These are phyloP conservation scores for Naganishia cerealis DNA, from an alignment of 1,284 basidiomycete species.

Conservation along the genomic window DNA sequence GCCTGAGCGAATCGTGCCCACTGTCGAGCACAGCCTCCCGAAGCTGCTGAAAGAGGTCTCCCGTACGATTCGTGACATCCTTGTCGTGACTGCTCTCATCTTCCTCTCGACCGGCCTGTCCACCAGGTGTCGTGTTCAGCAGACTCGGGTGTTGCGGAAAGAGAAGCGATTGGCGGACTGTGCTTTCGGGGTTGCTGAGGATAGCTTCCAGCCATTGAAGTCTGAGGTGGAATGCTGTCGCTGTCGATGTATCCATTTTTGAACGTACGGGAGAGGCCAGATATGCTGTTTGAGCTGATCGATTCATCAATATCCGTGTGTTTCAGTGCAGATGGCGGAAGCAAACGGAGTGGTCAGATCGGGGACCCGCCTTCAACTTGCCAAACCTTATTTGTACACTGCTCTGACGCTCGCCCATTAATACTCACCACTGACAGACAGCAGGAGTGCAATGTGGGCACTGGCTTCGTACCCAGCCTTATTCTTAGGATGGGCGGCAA, in stretches of 20 bases:
- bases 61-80: slow-evolving; percentile 11
- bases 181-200: slow-evolving; percentile 4
- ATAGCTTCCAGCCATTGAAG: slow-evolving; percentile 26
- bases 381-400: not conserved
- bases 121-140: not conserved
- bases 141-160: not conserved
- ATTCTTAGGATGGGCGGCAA: not conserved
- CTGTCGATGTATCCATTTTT: slow-evolving; percentile 14
- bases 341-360: slow-evolving; percentile 9
- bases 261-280: not conserved
- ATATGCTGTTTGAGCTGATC: too few species aligned
- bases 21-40: slow-evolving; percentile 2
- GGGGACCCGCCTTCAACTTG: slow-evolving; percentile 4
- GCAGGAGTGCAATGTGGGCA: too few species aligned
- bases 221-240: slow-evolving; percentile 25
- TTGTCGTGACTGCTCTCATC: not conserved
- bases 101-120: not conserved
- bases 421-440: too few species aligned
- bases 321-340: slow-evolving; percentile 5
- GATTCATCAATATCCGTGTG: not conserved
- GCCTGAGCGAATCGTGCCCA: slow-evolving; percentile 26
- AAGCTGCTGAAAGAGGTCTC: slow-evolving; percentile 12
- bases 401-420: too few species aligned
- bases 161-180: not conserved
- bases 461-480: not conserved